Conservation (phyloP, 306 rosid species). For the Fagus crenata region DNA sequence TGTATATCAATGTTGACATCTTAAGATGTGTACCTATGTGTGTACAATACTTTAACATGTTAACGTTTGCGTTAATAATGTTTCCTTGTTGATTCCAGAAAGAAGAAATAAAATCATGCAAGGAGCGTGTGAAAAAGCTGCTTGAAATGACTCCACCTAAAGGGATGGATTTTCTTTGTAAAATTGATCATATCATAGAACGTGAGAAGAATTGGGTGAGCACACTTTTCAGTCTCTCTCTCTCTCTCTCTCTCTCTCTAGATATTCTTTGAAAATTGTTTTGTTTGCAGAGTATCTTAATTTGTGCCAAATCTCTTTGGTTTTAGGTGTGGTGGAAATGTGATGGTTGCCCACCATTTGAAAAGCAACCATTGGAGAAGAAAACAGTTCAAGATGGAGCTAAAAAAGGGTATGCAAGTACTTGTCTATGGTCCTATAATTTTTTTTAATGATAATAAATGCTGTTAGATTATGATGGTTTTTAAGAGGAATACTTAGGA, state of each 20-base stretch:
- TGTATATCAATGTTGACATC: neutral
- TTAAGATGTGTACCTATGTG: constrained; percentile 11
- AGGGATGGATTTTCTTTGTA: constrained; percentile 71
- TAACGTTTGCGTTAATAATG: neutral
- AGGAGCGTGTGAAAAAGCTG: constrained; percentile 81
- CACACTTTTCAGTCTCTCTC: constrained; percentile 17
- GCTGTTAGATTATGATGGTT: neutral
- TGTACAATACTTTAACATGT: neutral
- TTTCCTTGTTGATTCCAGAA: constrained; percentile 50
- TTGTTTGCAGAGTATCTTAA: constrained; percentile 8
- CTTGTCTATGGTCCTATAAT: neutral
- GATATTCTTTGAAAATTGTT: constrained; percentile 1
- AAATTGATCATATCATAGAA: constrained; percentile 88
- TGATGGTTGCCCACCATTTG: constrained; percentile 93
- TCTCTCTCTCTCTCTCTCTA: constrained; percentile 4
- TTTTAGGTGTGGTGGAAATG: constrained; percentile 97
- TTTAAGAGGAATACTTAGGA: neutral
- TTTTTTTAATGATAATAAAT: neutral
- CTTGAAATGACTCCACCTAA: constrained; percentile 89
- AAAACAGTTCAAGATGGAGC: constrained; percentile 63
- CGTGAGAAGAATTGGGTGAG: constrained; percentile 98
- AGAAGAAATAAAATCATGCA: constrained; percentile 83
- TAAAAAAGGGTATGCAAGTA: constrained; percentile 76
- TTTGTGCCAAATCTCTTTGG: constrained; percentile 17
- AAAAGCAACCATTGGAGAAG: constrained; percentile 76